These are phyloP conservation scores for Fusarium sp. DNA, from an alignment of 2,329 filamentous ascomycete genomes.

Conservation along the genomic window DNA sequence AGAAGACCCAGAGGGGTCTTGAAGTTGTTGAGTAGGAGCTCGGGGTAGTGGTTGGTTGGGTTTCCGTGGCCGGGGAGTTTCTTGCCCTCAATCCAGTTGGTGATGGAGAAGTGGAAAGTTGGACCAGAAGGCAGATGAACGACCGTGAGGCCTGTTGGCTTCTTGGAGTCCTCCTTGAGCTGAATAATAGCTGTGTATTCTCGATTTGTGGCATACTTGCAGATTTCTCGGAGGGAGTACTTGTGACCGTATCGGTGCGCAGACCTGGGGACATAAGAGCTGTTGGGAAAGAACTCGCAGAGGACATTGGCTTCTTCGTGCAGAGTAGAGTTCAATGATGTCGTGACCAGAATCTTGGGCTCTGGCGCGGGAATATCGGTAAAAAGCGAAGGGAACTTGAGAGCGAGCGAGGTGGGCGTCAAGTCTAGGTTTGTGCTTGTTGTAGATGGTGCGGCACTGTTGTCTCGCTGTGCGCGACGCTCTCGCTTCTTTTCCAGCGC, in stretches of 20 bases:
- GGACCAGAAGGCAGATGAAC: constrained; percentile 87
- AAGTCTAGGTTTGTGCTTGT: constrained; percentile 74
- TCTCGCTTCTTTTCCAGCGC: constrained; percentile 59
- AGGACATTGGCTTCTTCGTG: constrained; percentile 85
- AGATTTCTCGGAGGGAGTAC: constrained; percentile 92
- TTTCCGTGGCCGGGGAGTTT: constrained; percentile 90
- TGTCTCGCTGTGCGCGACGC: constrained; percentile 60
- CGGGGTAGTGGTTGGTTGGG: constrained; percentile 89
- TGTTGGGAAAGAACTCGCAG: constrained; percentile 85
- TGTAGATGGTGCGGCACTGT: constrained; percentile 68
- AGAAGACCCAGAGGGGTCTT: constrained; percentile 90
- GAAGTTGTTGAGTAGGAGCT: constrained; percentile 93
- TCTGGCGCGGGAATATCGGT: constrained; percentile 67
- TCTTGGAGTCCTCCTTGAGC: constrained; percentile 90
- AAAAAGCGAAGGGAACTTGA: constrained; percentile 74
- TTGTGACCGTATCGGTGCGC: constrained; percentile 88
- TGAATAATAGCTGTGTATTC: constrained; percentile 88
- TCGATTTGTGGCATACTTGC: constrained; percentile 83
- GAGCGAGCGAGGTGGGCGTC: constrained; percentile 68
- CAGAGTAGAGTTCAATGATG: constrained; percentile 87
- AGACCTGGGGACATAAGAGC: constrained; percentile 86
- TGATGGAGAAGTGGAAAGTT: constrained; percentile 91
- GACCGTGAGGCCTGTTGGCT: constrained; percentile 82
- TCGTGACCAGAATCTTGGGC: constrained; percentile 93
- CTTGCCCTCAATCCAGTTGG: constrained; percentile 90